Evolutionary conservation across 768 basidiomycete species (phyloP), one percentile per base, ranked within the genome.

Genomic region (Coprinellus aureogranulatus): DNA sequence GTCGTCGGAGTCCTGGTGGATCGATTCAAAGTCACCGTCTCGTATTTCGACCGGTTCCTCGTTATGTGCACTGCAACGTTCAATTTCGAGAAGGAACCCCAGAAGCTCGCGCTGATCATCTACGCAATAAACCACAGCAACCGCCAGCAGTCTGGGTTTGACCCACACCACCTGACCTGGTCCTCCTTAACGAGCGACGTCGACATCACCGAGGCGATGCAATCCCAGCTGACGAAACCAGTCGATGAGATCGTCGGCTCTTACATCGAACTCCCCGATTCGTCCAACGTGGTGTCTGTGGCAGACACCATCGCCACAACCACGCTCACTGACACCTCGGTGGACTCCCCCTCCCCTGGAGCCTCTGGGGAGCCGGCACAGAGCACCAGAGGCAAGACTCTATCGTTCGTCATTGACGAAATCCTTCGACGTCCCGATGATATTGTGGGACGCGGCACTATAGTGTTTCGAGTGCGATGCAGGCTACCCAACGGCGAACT

Each of bases 41-140:
- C 65, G 64, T 72, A 72, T 50, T 66, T 59, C 40, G 70, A 72
- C 58, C 57, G 67, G n/a, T 46, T 60, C 18, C 66, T 65, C 12
- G 54, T 67, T 8, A 56, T 67, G 20, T 60, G 58, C 18, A 57
- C 65, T 14, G 30, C 18, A 2, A 11, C 26, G 4, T 72, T 70
- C 55, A 37, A 69, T 53, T 63, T 69, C 26, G 26, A 55, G 4
- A 22, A 62, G 23, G 46, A 61, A 1, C 57, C 61, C 18, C 23
- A 60, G 8, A 40, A 44, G 2, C 61, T 73, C 12, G 65, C 68
- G 1, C 59, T 70, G 16, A 53, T 65, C 8, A 31, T 62, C 4
- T 68, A 62, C 49, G 64, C 62, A 1, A 25, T 68, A 3, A 47
- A 54, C 16, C 9, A 30, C 12, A 53, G 48, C 45, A 44, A 57